A percentile compares a stretch with the other conserved stretches of the same genome.
Evolutionary conservation across 2,329 filamentous ascomycete genomes (phyloP).

Genomic region (Fusarium floridanum): DNA sequence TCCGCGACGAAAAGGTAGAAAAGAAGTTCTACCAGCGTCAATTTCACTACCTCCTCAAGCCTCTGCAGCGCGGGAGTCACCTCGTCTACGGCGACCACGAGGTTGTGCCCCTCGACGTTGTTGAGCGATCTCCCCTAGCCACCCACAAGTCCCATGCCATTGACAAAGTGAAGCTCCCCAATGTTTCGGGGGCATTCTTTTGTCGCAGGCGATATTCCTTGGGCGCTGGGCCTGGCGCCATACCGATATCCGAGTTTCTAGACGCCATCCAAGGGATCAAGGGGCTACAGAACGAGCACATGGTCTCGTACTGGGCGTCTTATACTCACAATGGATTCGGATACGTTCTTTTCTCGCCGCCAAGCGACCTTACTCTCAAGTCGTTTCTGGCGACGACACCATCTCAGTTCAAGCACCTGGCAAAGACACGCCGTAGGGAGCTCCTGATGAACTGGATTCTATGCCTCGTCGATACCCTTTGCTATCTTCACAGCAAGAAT

Average conservation of each 20-base stretch:
- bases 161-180: conserved; percentile 74
- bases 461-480: conserved; percentile 77
- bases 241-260: conserved; percentile 68
- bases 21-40: conserved; percentile 78
- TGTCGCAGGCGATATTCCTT: conserved; percentile 70
- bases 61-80: conserved; percentile 71
- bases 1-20: conserved; percentile 73
- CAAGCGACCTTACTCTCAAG: conserved; percentile 75
- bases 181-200: conserved; percentile 68
- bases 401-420: conserved; percentile 70
- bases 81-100: conserved; percentile 75
- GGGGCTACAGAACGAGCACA: conserved; percentile 73
- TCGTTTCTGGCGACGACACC: conserved; percentile 75
- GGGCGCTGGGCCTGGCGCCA: conserved; percentile 57
- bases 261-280: conserved; percentile 71
- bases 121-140: conserved; percentile 68
- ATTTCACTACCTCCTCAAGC: conserved; percentile 76
- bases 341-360: conserved; percentile 76
- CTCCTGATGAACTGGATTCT: conserved; percentile 80
- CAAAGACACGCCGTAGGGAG: conserved; percentile 70
- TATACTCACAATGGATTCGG: conserved; percentile 74
- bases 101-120: conserved; percentile 75
- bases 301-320: conserved; percentile 78
- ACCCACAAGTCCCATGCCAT: conserved; percentile 54
- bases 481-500: conserved; percentile 74